Evolutionary conservation across 1,284 basidiomycete species (phyloP).

Genomic region (Porodaedalea pini): DNA sequence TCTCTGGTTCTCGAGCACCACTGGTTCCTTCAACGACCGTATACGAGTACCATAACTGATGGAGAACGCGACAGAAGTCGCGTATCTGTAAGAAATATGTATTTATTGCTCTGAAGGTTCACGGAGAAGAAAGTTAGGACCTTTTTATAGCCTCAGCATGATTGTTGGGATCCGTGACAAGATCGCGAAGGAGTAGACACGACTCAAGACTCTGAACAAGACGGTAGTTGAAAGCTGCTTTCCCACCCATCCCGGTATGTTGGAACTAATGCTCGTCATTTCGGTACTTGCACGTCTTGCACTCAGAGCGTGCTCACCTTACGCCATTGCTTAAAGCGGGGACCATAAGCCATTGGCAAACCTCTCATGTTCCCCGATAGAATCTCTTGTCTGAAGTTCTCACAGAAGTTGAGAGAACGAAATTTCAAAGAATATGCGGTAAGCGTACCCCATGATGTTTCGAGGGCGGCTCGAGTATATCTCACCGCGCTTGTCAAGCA

Average conservation of each 20-base stretch:
- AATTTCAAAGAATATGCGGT: too few relatives aligned
- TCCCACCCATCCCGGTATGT: slow-evolving; percentile 5
- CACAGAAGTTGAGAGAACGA: too few relatives aligned
- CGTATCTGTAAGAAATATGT: slow-evolving; percentile 24
- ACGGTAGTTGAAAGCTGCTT: background rate
- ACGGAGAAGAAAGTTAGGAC: too few relatives aligned
- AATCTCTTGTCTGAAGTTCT: slow-evolving; percentile 21
- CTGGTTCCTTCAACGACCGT: slow-evolving; percentile 28
- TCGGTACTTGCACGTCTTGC: background rate
- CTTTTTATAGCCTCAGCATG: background rate
- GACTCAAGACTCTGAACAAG: slow-evolving; percentile 7
- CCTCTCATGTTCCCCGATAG: slow-evolving; percentile 24
- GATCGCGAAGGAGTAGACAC: slow-evolving; percentile 6
- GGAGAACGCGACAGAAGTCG: slow-evolving; percentile 32
- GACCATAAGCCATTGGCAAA: slow-evolving; percentile 21
- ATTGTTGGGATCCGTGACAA: background rate
- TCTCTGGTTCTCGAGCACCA: slow-evolving; percentile 25
- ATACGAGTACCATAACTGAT: slow-evolving; percentile 34
- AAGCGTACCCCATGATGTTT: slow-evolving; percentile 33
- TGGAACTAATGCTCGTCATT: background rate
- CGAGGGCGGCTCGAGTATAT: slow-evolving; percentile 39
- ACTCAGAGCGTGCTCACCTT: background rate
- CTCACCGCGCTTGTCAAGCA: slow-evolving; percentile 36
- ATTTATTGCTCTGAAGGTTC: background rate
- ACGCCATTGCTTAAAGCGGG: slow-evolving; percentile 7